Percentiles rank a stretch among this genome's conserved stretches.
Evolutionary conservation across 805 yeast genomes (phyloP).

Genomic region (Lipomyces anomalus): DNA sequence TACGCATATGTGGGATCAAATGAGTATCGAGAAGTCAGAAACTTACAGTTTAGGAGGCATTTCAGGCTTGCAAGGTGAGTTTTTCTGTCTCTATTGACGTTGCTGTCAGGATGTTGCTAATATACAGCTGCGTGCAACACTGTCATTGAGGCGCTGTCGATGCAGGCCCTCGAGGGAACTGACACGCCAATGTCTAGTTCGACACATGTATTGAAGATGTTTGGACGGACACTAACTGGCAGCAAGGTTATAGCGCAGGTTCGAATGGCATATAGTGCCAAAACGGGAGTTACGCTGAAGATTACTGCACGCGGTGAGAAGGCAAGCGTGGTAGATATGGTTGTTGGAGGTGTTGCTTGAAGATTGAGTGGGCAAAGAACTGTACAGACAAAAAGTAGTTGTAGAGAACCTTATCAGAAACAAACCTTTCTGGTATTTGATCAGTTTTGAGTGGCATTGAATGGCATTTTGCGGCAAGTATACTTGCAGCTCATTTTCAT

Average conservation of each 20-base stretch:
- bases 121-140: constrained; percentile 56
- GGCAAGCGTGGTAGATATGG: constrained; percentile 44
- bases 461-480: constrained; percentile 1
- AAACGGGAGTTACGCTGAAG: constrained; percentile 44
- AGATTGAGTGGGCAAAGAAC: not conserved
- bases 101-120: no score
- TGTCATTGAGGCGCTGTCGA: constrained; percentile 49
- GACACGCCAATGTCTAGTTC: constrained; percentile 52
- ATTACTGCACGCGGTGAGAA: constrained; percentile 40
- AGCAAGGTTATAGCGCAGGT: constrained; percentile 41
- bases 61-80: constrained; percentile 40
- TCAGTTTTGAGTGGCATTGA: constrained; percentile 1
- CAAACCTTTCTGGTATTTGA: no score
- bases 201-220: constrained; percentile 69
- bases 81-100: no score
- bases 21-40: constrained; percentile 51
- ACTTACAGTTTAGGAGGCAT: constrained; percentile 59
- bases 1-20: constrained; percentile 65
- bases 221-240: constrained; percentile 62
- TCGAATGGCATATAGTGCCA: constrained; percentile 41
- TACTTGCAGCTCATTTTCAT: not conserved
- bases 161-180: constrained; percentile 69
- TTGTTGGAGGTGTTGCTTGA: constrained; percentile 46
- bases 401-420: not conserved
- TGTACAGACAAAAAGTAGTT: not conserved